Evolutionary conservation across 2,329 filamentous ascomycete species (phyloP), one percentile per base, ranked within the genome.

Genomic region (Chalara sp.): DNA sequence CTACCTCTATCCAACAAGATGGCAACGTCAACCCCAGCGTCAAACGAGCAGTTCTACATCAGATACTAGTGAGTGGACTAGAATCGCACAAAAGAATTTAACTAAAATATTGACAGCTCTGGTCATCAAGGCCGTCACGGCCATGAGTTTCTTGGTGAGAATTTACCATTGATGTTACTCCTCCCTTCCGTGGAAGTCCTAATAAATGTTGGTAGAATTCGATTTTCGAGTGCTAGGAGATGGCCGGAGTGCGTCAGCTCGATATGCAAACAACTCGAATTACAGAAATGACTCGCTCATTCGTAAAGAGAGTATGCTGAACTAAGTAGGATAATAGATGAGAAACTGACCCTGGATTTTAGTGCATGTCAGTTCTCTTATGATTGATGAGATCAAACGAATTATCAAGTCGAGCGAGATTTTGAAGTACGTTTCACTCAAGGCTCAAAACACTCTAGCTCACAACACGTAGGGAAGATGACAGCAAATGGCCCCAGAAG

Each of bases 191-290:
- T 50, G 31, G 35, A 39, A 44, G 8, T 12, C 39, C 45, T 59
- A 61, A 39, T 62, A 57, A 57, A 48, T 54, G 54, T 51, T 55
- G 56, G 63, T 52, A 97, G 92, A 99, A 70, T 99, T 99, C 69
- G 93, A 99, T 68, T 93, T 99, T 65, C 82, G 92, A 50, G 89
- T 90, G 29, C 81, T 97, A 44, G 89, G 89, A 49, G 93, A 99
- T 68, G 93, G 93, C 47, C 83, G 89, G 55, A 96, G 91, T 67
- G 93, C 93, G 6, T 88, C 93, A 48, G 90, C 92, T 32, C 85
- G 93, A 71, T 99, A 99, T 72, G 93, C 93, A 58, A 99, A 99
- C 78, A 99, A 99, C 72, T 97, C 92, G 52, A 99, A 99, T 73
- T 99, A 99, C 73, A 85, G 93, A 65, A 99, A 99, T 72, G 93